Conservation (phyloP, 192 early-diverging fungal species). For the Rhizophlyctis rosea region DNA sequence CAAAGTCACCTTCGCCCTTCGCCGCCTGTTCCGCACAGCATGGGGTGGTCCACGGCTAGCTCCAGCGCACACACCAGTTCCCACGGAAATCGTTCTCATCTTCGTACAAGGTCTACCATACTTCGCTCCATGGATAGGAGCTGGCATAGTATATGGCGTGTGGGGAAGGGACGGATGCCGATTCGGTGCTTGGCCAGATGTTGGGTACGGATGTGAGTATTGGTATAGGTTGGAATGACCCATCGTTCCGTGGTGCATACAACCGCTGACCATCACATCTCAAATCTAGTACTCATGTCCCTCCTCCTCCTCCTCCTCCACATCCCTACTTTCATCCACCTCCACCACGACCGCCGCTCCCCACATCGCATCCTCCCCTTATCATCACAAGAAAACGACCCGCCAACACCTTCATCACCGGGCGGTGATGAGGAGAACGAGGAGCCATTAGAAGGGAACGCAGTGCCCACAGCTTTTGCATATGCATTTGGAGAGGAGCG, state of each 20-base stretch:
- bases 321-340: neutral
- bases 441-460: constrained; percentile 8
- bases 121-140: constrained; percentile 16
- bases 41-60: constrained; percentile 16
- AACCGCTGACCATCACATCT: neutral
- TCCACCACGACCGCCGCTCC: neutral
- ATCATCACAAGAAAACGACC: neutral
- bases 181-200: constrained; percentile 14
- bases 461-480: neutral
- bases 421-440: constrained; percentile 13
- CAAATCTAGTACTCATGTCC: neutral
- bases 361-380: neutral
- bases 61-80: constrained; percentile 7
- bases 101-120: neutral
- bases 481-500: constrained; percentile 1
- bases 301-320: constrained; percentile 9
- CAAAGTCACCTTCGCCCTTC: constrained; percentile 10
- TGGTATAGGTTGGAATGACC: neutral
- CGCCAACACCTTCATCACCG: neutral
- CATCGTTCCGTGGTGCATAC: neutral
- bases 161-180: constrained; percentile 17
- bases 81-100: neutral
- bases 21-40: constrained; percentile 14
- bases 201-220: constrained; percentile 17
- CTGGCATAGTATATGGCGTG: constrained; percentile 15